Evolutionary conservation across 2,329 filamentous ascomycete genomes (phyloP), one percentile per base, ranked within the genome.

Genomic region (Pleurostoma richardsiae): DNA sequence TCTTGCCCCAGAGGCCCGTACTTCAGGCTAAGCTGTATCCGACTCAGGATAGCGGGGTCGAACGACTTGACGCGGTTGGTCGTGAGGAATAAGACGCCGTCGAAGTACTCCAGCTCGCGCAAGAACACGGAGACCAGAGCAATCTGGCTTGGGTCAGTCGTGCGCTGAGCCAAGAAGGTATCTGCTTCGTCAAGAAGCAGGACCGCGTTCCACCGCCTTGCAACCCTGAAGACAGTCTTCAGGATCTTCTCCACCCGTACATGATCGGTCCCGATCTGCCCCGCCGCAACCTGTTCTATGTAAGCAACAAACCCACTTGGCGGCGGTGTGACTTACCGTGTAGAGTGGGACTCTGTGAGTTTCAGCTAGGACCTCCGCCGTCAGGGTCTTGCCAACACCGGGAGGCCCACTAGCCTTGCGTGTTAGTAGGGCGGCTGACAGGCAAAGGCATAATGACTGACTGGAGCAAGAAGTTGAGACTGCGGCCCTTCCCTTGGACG

Each of bases 181-280:
- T 55, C 52, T 28, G 50, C 53, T 40, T 56, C 49, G 33, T 56
- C 49, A 26, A 56, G 41, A n/a, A 56, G 49, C 31, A 54, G 41
- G 11, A 54, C 33, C 28, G 49, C 45, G 33, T 49, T 46, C 50
- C 45, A 56, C 6, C 43, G 48, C 26, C 44, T 46, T 44, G 28
- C 28, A 46, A 33, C 19, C 40, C 10, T 29, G 44, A 46, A 46
- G 29, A 27, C 43, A 27, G 6, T n/a, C n/a, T 29, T 46, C 40
- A 28, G 40, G 39, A 40, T 44, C 10, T 29, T 33, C 44, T 48
- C 28, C 31, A 36, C 40, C 40, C 26, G 7, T 19, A 41, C 26
- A 19, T 19, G 26, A 26, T 41, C 28, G 7, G 26, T 29, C 7
- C 40, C 40, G 40, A 41, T 41, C 40, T 41, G 40, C 7, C 40